These are phyloP conservation scores for Colletotrichum horii DNA, from an alignment of 2,329 filamentous ascomycete genomes.

Conservation along the genomic window DNA sequence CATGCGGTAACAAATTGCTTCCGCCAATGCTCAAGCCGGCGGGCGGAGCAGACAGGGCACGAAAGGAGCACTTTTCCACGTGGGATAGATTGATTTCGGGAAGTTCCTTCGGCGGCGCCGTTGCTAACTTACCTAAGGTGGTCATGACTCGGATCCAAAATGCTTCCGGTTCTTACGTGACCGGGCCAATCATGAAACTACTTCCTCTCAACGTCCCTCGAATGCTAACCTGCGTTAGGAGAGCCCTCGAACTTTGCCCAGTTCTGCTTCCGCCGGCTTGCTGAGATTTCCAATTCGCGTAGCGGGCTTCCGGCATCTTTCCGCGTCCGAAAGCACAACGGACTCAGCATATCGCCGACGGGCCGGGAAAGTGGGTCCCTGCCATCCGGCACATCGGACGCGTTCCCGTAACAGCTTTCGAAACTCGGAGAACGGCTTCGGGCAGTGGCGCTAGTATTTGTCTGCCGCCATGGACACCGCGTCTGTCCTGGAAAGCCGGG, in stretches of 20 bases:
- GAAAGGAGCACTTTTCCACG: not conserved
- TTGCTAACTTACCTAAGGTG: conserved; percentile 6
- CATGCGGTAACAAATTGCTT: not conserved
- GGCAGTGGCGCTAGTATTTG: not conserved
- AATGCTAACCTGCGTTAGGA: not conserved
- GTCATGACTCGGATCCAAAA: not conserved
- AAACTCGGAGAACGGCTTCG: not conserved
- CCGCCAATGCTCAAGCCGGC: not conserved
- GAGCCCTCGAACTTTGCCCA: not conserved
- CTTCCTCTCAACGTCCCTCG: not conserved
- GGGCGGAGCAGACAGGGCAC: not conserved
- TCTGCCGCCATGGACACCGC: conserved; percentile 1
- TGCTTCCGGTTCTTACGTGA: conserved; percentile 14
- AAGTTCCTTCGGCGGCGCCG: not conserved
- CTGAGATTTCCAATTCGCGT: not conserved
- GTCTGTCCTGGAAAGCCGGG: not conserved
- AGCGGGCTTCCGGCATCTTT: not conserved
- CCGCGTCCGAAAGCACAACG: not conserved
- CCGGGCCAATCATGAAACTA: conserved; percentile 17
- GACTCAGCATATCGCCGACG: not conserved
- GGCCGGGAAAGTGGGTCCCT: conserved; percentile 3
- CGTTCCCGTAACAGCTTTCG: not conserved
- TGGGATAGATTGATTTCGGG: not conserved
- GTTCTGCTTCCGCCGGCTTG: not conserved
- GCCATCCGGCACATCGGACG: not conserved